phyloP scores from a whole-genome alignment of 805 yeast genomes.

The Lachancea thermotolerans region DNA sequence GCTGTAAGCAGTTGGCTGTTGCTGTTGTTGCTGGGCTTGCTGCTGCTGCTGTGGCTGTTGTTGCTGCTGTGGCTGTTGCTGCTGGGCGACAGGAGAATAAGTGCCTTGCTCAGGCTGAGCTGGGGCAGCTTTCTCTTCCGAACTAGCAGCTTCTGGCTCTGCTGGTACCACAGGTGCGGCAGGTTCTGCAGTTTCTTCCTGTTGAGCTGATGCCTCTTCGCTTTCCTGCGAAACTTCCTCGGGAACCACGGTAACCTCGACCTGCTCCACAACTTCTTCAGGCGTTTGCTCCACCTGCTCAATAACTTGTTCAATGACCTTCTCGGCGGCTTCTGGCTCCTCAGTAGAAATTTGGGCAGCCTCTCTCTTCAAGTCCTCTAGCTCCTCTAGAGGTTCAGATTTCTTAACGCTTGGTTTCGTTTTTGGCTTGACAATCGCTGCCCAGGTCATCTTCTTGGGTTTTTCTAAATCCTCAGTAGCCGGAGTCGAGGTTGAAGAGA shows the following conservation, averaged over 20 bases:
- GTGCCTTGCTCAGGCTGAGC: constrained; percentile 11
- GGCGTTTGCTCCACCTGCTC: constrained; percentile 8
- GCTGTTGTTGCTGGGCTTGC: constrained; percentile 28
- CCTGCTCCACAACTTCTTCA: constrained; percentile 9
- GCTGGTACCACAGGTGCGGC: constrained; percentile 7
- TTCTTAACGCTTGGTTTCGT: constrained; percentile 30
- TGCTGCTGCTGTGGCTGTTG: constrained; percentile 9
- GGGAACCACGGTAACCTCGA: constrained; percentile 9
- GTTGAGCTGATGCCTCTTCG: not conserved
- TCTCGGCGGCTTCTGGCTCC: constrained; percentile 9
- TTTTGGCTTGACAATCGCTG: constrained; percentile 59
- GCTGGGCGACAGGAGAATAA: constrained; percentile 17
- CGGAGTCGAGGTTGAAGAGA: constrained; percentile 22
- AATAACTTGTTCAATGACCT: not conserved
- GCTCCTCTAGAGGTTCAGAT: constrained; percentile 26
- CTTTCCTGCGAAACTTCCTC: constrained; percentile 5
- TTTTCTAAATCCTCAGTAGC: constrained; percentile 12
- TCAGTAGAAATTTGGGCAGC: constrained; percentile 25
- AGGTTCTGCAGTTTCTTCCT: constrained; percentile 3
- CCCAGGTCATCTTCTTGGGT: constrained; percentile 50
- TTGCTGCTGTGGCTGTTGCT: constrained; percentile 23
- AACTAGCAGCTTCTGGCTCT: constrained; percentile 6
- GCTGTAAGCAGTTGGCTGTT: constrained; percentile 18
- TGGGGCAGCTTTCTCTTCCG: constrained; percentile 4
- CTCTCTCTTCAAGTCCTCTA: constrained; percentile 33